Base-by-base conservation (phyloP, 345 rosid species). In the Barbarea vulgaris region DNA sequence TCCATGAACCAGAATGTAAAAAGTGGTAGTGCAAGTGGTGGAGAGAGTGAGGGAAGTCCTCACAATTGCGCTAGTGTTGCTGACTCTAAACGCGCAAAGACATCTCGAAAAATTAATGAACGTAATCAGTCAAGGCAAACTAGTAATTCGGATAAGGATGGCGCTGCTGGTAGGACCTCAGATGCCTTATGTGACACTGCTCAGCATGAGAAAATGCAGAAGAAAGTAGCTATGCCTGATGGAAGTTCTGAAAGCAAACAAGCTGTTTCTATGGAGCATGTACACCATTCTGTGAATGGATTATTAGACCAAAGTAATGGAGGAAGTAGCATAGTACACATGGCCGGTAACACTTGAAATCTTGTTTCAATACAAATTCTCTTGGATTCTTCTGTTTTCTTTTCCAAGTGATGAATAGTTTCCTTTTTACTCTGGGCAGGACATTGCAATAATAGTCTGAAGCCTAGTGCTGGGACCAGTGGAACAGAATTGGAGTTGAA, bases 1-100 rank as follows among this genome's bases (percentile, higher is more conserved):
- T 80, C 87, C 63, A 84, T 77, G 67, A 82, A 73, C 70, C 69
- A 56, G 83, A 78, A 80, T 81, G 83, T 47, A 87, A 84, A 72
- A 78, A 76, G 83, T 75, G 80, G 81, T 41, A 74, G 78, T 76
- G 72, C 82, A 59, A 81, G 81, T 72, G 70, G 55, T 72, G 89
- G 71, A 59, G 91, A 85, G 53, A 83, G 85, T 65, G 98, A 87
- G 68, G 89, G 85, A 50, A 85, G 85, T 69, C 88, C 88, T 44
- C 83, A 75, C 73, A 83, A 62, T 46, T 76, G 37, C 85, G 78
- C 75, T 44, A 57, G 67, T 60, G 69, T 74, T 65, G 51, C 53
- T 31, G 85, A 80, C 81, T 77, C 85, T 42, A 79, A 74, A 61
- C 72, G 64, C 79, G 82, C 84, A 69, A 70, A 70, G 22, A 18